Base-by-base conservation (phyloP, 75 land plant genomes). In the Sequoia sempervirens region DNA sequence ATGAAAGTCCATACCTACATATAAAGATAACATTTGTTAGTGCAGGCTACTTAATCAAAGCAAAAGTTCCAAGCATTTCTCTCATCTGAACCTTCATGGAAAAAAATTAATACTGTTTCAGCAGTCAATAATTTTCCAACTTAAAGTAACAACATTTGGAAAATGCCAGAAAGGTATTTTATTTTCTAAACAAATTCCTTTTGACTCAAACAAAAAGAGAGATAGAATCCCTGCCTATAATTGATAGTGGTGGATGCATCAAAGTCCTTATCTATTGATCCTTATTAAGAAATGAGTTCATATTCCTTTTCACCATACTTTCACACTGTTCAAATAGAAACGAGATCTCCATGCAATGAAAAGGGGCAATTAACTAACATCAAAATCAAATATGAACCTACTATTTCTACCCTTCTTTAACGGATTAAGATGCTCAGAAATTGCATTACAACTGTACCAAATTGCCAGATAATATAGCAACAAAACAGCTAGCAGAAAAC, bases 1-100 rank as follows among this genome's bases (percentile, higher is more conserved):
- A 87, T 94, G 93, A 69, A 94, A 91, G 85, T 94, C 93, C 96
- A 94, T 93, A 45, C 96, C 96, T 90, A 34, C 61, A 81, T 32
- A 81, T 32, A 52, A 81, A 53, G 47, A 54, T 28, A 54, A 53
- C 18, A 81, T 78, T 45, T 40, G 32, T 43, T 78, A 78, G 14
- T 43, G n/a, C 28, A 3, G 3, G 46, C 20, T 43, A 76, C 43
- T 20, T 45, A 78, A n/a, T 37, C 46, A 38, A 37, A 41, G 20
- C 47, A 30, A 47, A 53, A 54, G 28, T 17, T 50, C 40, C 47
- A 53, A 53, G 61, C 36, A 80, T 53, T 53, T 17, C 36, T 76
- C 82, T 53, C 45, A 15, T 53, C 13, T 26, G 43, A 40, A 18
- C 43, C 14, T 80, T 14, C 81, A 46, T 46, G 32, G 61, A 14